Base-by-base conservation (phyloP, 169 alveolate species). In the Miamiensis avidus region DNA sequence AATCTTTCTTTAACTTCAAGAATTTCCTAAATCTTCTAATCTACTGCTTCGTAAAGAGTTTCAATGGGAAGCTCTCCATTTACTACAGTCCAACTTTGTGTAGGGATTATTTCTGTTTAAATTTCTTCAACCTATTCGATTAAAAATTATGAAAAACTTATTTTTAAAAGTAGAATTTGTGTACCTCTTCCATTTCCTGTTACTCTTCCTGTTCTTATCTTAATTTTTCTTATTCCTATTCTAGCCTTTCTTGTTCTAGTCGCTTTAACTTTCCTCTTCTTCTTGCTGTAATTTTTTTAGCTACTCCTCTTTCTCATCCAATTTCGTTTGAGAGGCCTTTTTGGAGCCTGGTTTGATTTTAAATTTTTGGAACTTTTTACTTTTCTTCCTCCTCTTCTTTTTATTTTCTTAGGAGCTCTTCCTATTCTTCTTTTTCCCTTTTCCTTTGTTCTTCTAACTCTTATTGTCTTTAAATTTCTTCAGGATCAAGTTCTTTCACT, bases 371-470 rank as follows among this genome's bases (percentile, higher is more conserved):
- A n/a, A n/a, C n/a, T n/a, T n/a, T n/a, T n/a, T n/a, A n/a, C n/a
- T n/a, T n/a, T n/a, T n/a, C n/a, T n/a, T 65, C 78, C 25, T 81
- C n/a, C 16, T 65, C 86, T 11, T 31, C 26, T 29, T 29, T 75
- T 25, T 74, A 72, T 73, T 73, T 25, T 33, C 31, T 31, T 1
- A 11, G 69, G 4, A 31, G n/a, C 0, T 33, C 78, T 25, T 83
- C 86, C 29, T 85, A 81, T 32, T 84, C 82, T 30, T 87, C 75
- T 65, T 89, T 88, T 74, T 83, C 81, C 27, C 72, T 82, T 27
- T 83, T 86, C 25, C 75, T 88, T 30, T 78, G 79, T 69, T 82
- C 91, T 20, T 84, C 84, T 65, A 76, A 28, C 64, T 89, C 89
- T 75, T 82, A 89, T 15, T 31, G 15, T 65, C 76, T 74, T 81